Base-by-base conservation (phyloP, 306 rosid species). In the Luffa aegyptiaca region DNA sequence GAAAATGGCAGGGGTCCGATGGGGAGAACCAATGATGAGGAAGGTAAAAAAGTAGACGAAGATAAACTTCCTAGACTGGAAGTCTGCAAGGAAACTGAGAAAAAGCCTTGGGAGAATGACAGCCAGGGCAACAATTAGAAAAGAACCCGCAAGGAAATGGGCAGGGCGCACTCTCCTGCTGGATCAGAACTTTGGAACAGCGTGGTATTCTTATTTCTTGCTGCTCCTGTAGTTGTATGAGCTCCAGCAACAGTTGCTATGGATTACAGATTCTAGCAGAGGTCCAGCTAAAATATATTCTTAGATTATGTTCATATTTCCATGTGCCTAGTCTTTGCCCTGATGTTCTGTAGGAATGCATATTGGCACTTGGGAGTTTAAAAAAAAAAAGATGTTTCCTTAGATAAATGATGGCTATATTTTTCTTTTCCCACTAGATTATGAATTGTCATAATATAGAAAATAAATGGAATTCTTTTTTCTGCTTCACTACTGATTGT, bases 261-360 rank as follows among this genome's bases (percentile, higher is more conserved):
- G 81, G 96, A 90, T 79, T 93, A 82, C 83, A 87, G 84, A 80
- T 76, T 87, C 69, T 84, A 89, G 49, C 84, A 86, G 84, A 90
- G 94, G 83, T 86, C 94, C 31, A 84, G 84, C 21, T 84, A 81
- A 88, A 82, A 65, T 75, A 71, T 75, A 33, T 82, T 68, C n/a
- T 39, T 72, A 70, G 82, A 72, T 73, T 26, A 21, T 49, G 42
- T 73, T 73, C 49, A 26, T 49, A 14, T 26, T 48, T 73, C 44
- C 61, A 21, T 70, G 9, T 45, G 37, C 37, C 18, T 26, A 71
- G 14, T 49, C 14, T 31, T 33, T 48, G 59, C 37, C 37, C 31
- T 16, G 37, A 49, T 71, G 4, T 48, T 49, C 37, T 48, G 14
- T 48, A 48, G 57, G 59, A 49, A 73, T 31, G 44, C 44, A 26